A percentile compares a stretch with the other conserved stretches of the same genome.
These are phyloP conservation scores for Rhododendron molle DNA, from an alignment of 148 eudicot species.

Conservation along the genomic window DNA sequence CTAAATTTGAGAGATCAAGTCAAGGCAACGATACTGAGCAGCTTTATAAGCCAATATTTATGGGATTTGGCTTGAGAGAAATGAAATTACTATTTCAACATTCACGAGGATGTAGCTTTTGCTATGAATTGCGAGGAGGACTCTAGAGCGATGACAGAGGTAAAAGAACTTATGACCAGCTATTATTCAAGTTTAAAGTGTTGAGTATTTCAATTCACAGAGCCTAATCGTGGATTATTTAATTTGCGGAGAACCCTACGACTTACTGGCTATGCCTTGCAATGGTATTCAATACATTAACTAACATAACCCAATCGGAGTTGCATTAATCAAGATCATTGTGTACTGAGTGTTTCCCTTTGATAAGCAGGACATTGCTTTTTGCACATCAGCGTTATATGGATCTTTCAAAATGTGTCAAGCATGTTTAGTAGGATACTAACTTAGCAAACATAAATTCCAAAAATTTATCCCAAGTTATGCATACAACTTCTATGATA, in stretches of 20 bases:
- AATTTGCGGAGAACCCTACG: not conserved
- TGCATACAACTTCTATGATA: too few relatives aligned
- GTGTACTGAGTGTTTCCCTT: not conserved
- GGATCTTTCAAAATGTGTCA: not conserved
- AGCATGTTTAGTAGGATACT: not conserved
- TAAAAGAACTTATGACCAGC: not conserved
- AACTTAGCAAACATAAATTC: too few relatives aligned
- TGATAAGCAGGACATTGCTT: not conserved
- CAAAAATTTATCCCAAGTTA: too few relatives aligned
- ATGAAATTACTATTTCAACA: not conserved
- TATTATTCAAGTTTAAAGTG: too few relatives aligned
- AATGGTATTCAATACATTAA: not conserved
- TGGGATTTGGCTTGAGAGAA: not conserved
- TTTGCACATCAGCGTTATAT: not conserved
- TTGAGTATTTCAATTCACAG: not conserved
- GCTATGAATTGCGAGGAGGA: not conserved
- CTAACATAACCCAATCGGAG: too few relatives aligned
- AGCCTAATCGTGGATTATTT: not conserved
- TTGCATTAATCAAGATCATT: too few relatives aligned
- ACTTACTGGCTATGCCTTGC: not conserved
- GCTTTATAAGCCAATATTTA: not conserved
- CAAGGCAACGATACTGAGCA: not conserved
- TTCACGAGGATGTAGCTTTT: not conserved
- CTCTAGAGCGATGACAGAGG: not conserved
- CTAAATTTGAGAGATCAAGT: not conserved